Evolutionary conservation across 352 stramenopile species (phyloP).

Genomic region (Globisporangium lucens): DNA sequence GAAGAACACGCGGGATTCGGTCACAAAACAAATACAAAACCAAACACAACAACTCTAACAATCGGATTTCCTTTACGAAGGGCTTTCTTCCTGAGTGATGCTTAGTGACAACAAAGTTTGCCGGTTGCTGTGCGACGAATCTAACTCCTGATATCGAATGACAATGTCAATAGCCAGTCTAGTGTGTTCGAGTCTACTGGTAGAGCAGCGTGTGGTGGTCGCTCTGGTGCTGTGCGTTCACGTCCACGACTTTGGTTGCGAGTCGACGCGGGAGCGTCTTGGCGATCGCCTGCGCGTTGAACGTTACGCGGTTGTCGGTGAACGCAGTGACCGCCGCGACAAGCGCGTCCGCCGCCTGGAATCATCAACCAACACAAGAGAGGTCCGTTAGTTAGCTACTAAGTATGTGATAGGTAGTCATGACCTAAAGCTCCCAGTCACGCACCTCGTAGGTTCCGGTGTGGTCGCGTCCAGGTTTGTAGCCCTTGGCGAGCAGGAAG

Average conservation of each 20-base stretch:
- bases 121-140: background rate
- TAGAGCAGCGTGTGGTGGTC: conserved; percentile 46
- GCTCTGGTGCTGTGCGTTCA: conserved; percentile 15
- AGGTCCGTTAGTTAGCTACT: background rate
- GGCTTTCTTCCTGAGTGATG: no score
- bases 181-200: conserved; percentile 13
- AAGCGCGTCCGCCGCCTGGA: conserved; percentile 38
- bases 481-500: conserved; percentile 58
- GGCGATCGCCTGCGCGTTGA: conserved; percentile 36
- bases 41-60: background rate
- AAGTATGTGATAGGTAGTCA: no score
- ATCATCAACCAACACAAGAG: background rate
- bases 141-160: background rate
- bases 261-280: conserved; percentile 26
- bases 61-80: background rate
- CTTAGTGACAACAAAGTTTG: background rate
- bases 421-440: background rate
- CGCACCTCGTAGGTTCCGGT: conserved; percentile 40
- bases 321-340: conserved; percentile 31
- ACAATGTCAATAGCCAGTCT: background rate
- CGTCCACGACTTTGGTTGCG: conserved; percentile 25
- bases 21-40: conserved; percentile 1
- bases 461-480: conserved; percentile 53
- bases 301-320: conserved; percentile 24
- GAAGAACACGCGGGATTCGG: background rate